These are phyloP conservation scores for Aspergillus aculeatus DNA, from an alignment of 2,329 filamentous ascomycete genomes.

Conservation along the genomic window DNA sequence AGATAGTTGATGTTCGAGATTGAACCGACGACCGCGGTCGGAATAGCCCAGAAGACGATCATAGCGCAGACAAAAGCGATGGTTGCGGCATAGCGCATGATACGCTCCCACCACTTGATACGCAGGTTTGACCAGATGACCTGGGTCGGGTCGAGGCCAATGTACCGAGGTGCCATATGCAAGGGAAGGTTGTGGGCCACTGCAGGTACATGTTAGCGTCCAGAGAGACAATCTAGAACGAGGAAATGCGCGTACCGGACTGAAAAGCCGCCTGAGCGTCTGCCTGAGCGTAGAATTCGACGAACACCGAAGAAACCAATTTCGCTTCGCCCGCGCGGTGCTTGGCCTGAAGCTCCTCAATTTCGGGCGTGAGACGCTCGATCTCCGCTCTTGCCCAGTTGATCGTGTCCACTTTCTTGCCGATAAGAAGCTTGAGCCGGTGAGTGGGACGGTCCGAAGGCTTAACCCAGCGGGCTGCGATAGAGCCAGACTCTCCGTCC, in stretches of 20 bases:
- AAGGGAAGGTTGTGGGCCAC: conserved; percentile 83
- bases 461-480: conserved; percentile 73
- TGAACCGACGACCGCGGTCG: conserved; percentile 74
- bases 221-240: background rate
- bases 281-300: conserved; percentile 81
- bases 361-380: conserved; percentile 69
- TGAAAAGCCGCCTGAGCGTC: conserved; percentile 87
- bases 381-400: conserved; percentile 81
- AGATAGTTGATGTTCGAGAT: conserved; percentile 82
- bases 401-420: conserved; percentile 92
- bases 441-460: conserved; percentile 75
- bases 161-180: conserved; percentile 81
- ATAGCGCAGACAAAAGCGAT: conserved; percentile 71
- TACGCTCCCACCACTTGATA: conserved; percentile 82
- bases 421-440: conserved; percentile 67
- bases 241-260: conserved; percentile 42
- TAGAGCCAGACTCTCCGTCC: conserved; percentile 66
- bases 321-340: conserved; percentile 66
- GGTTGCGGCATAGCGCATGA: conserved; percentile 69
- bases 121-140: conserved; percentile 84
- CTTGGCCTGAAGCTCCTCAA: conserved; percentile 65
- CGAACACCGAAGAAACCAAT: conserved; percentile 75
- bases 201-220: conserved; percentile 11
- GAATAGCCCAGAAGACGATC: conserved; percentile 83
- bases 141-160: conserved; percentile 76